Base-by-base conservation (phyloP, 768 basidiomycete genomes). In the Phaeotremella skinneri region DNA sequence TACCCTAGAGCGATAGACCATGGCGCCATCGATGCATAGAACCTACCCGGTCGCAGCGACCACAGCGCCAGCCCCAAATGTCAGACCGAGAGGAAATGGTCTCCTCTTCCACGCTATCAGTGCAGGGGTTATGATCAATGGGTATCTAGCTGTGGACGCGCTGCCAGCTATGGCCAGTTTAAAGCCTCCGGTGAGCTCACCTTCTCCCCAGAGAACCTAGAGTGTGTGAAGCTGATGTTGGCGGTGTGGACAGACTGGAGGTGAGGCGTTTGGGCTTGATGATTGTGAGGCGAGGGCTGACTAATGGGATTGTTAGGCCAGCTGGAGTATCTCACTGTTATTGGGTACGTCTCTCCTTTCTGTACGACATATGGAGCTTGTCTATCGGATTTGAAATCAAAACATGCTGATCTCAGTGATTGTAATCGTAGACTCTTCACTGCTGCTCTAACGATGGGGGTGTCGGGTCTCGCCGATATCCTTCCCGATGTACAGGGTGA, bases 301-400 rank as follows among this genome's bases (percentile, higher is more conserved):
- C 9, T 14, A 23, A 13, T 30, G 34, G 48, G 41, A 21, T 6
- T 20, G 14, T 1, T 30, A 75, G 88, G 88, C 0, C 83, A 85
- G 63, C 82, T 81, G 48, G 86, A 86, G 72, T 91, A 83, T 69
- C 78, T 91, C 54, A 91, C 90, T 0, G 87, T 90, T 64, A 84
- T 88, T 76, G 87, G 87, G 88, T 85, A 60, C 20, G 81, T 69
- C 13, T 21, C 21, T 45, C 21, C 6, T 32, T 25, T 5, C 13
- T 37, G 17, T 20, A 9, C 48, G 42, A 7, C 25, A 32, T 16
- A 26, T 62, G 85, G 87, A 76, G 86, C 85, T 87, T 83, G 61
- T 14, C 80, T 68, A 14, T 26, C 17, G 9, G 25, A 2, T 30
- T 32, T 16, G 14, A 32, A 13, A n/a, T n/a, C 14, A 20, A 49